Evolutionary conservation across 495 filamentous ascomycete species (phyloP).

Genomic region (Clohesyomyces aquaticus): DNA sequence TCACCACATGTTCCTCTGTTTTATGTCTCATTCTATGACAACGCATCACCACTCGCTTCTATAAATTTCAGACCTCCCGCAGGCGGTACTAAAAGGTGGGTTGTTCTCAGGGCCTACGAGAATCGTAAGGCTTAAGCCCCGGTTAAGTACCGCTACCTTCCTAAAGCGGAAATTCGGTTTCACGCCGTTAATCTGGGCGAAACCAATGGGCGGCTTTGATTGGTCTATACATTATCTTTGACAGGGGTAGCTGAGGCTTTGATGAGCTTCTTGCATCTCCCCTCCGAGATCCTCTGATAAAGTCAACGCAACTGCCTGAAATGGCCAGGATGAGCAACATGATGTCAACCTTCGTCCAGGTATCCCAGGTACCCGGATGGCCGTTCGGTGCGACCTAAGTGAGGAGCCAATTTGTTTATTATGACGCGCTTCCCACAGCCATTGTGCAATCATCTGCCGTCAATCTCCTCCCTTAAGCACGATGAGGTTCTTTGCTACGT

Average conservation of each 20-base stretch:
- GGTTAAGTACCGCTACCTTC: no score
- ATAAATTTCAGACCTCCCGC: no score
- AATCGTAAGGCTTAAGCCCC: not conserved
- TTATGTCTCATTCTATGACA: no score
- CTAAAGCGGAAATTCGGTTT: not conserved
- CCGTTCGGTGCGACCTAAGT: not conserved
- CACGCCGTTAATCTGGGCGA: not conserved
- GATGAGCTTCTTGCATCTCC: slow-evolving; percentile 10
- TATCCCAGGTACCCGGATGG: no score
- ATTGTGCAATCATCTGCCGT: slow-evolving; percentile 1
- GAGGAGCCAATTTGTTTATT: slow-evolving; percentile 4
- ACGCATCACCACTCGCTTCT: no score
- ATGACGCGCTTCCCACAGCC: not conserved
- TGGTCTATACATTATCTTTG: not conserved
- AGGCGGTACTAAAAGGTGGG: no score
- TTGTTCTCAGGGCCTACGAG: no score
- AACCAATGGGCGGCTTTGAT: not conserved
- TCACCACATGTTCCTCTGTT: no score
- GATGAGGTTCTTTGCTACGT: slow-evolving; percentile 14
- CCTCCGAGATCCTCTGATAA: not conserved
- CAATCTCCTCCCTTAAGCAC: slow-evolving; percentile 4
- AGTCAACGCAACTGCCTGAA: not conserved
- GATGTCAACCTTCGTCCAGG: not conserved
- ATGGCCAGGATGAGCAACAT: not conserved
- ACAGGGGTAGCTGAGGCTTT: slow-evolving; percentile 8